Evolutionary conservation across 306 rosid species (phyloP).

Genomic region (Arachis stenosperma): DNA sequence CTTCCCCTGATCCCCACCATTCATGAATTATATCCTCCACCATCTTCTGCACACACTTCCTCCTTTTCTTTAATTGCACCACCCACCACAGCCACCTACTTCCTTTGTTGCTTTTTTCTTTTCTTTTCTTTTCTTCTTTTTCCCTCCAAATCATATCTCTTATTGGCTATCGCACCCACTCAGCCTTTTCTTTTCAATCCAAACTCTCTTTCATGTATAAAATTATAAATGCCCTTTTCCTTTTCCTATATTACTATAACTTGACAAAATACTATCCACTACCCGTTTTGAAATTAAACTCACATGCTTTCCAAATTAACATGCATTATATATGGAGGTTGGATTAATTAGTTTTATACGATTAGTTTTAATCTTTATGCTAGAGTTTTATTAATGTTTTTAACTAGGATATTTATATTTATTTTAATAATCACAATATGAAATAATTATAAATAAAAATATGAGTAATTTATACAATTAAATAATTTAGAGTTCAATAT

Average conservation of each 20-base stretch:
- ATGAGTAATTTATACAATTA: no score
- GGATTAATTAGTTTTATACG: no score
- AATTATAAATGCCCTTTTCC: slow-evolving; percentile 29
- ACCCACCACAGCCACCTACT: slow-evolving; percentile 62
- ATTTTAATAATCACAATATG: no score
- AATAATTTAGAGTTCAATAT: no score
- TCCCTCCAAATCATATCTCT: background rate
- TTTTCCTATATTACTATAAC: slow-evolving; percentile 21
- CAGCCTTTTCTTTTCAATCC: slow-evolving; percentile 10
- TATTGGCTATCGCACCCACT: slow-evolving; percentile 32
- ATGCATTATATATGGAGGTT: background rate
- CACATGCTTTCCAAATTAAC: slow-evolving; percentile 5
- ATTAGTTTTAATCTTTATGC: no score
- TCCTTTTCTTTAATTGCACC: slow-evolving; percentile 53
- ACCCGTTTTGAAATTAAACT: slow-evolving; percentile 2
- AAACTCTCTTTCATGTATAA: background rate
- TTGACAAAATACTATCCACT: background rate
- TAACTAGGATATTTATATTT: no score
- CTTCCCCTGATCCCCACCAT: slow-evolving; percentile 37
- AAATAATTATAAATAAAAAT: no score
- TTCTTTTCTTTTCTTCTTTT: slow-evolving; percentile 31
- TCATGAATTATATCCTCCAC: slow-evolving; percentile 13
- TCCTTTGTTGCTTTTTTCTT: slow-evolving; percentile 52
- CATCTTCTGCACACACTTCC: slow-evolving; percentile 21
- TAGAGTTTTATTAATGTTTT: no score